phyloP scores from a whole-genome alignment of 768 basidiomycete species.

The Pleurotus eryngii region DNA sequence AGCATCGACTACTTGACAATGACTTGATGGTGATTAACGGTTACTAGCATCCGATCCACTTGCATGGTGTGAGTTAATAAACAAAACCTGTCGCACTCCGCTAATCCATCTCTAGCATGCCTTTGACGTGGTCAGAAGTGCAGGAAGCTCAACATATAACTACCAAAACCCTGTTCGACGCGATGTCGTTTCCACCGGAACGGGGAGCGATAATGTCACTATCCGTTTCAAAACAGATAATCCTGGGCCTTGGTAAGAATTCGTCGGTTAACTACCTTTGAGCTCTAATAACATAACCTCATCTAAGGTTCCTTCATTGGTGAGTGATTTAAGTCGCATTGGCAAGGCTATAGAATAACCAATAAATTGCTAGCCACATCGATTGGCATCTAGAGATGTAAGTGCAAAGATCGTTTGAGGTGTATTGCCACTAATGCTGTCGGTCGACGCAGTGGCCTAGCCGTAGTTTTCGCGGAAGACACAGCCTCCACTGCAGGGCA shows the following conservation, averaged over 20 bases:
- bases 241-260: constrained; percentile 39
- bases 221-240: constrained; percentile 52
- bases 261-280: background rate
- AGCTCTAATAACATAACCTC: background rate
- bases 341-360: background rate
- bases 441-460: constrained; percentile 17
- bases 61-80: constrained; percentile 29
- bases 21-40: background rate
- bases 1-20: background rate
- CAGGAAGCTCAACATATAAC: constrained; percentile 34
- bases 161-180: constrained; percentile 51
- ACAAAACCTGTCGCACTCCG: background rate
- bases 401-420: background rate
- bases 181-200: constrained; percentile 40
- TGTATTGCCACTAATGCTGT: background rate
- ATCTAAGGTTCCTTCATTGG: constrained; percentile 31
- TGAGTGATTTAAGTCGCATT: constrained; percentile 15
- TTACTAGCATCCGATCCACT: constrained; percentile 34
- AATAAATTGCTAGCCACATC: constrained; percentile 28
- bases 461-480: constrained; percentile 34
- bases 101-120: constrained; percentile 28
- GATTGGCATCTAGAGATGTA: constrained; percentile 37
- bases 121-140: constrained; percentile 43
- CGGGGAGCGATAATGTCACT: constrained; percentile 31
- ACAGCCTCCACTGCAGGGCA: background rate